These are phyloP conservation scores for Heliocybe sulcata DNA, from an alignment of 1,284 basidiomycete genomes.

Conservation along the genomic window DNA sequence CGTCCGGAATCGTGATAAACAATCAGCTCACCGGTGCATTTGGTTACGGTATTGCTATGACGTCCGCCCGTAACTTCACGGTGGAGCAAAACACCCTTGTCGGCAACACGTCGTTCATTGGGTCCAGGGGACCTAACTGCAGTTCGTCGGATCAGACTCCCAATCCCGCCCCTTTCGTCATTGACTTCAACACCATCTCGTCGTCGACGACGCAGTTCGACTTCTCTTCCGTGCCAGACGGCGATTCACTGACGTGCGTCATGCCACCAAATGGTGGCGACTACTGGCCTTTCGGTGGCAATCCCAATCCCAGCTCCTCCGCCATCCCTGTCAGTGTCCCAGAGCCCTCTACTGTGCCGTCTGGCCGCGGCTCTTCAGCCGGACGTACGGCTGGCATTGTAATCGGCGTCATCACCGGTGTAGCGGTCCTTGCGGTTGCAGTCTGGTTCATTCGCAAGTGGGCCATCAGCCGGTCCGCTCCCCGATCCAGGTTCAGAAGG, in stretches of 20 bases:
- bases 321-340: slow-evolving; percentile 11
- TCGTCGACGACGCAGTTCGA: slow-evolving; percentile 39
- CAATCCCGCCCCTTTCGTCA: slow-evolving; percentile 48
- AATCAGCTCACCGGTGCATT: slow-evolving; percentile 72
- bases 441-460: slow-evolving; percentile 46
- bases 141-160: slow-evolving; percentile 43
- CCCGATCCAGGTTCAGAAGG: not conserved
- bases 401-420: slow-evolving; percentile 43
- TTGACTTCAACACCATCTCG: slow-evolving; percentile 37
- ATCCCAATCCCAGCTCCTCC: slow-evolving; percentile 26
- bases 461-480: slow-evolving; percentile 17
- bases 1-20: slow-evolving; percentile 51
- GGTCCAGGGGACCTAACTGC: slow-evolving; percentile 66
- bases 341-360: slow-evolving; percentile 12
- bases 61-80: slow-evolving; percentile 59
- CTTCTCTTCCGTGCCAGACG: slow-evolving; percentile 45
- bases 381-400: slow-evolving; percentile 42
- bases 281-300: slow-evolving; percentile 65
- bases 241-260: slow-evolving; percentile 57
- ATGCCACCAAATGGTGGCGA: slow-evolving; percentile 59
- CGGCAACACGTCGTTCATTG: slow-evolving; percentile 75
- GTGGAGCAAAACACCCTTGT: slow-evolving; percentile 56
- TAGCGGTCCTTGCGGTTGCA: slow-evolving; percentile 31
- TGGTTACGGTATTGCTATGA: slow-evolving; percentile 61
- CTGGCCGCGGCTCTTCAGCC: slow-evolving; percentile 21